Evolutionary conservation across 805 yeast genomes (phyloP).

Genomic region (Kodamaea laetipori): DNA sequence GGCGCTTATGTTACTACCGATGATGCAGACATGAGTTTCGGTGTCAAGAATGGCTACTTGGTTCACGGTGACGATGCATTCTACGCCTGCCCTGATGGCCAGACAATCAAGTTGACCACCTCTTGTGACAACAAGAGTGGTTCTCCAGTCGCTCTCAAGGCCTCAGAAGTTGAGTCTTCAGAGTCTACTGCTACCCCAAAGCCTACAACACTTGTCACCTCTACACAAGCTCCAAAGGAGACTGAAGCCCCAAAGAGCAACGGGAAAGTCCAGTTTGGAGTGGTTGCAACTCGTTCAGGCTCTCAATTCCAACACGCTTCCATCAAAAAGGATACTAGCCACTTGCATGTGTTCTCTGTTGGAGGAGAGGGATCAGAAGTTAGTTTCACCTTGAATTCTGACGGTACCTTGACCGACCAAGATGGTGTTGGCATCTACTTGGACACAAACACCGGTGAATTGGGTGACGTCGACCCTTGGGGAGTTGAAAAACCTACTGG

Average conservation of each 20-base stretch:
- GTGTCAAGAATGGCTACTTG: conserved; percentile 19
- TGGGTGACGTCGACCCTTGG: conserved; percentile 32
- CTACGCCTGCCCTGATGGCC: conserved; percentile 17
- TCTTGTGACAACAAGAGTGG: conserved; percentile 9
- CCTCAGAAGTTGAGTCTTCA: background rate
- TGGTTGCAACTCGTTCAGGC: conserved; percentile 25
- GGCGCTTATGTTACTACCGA: conserved; percentile 10
- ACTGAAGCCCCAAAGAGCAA: background rate
- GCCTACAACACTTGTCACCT: conserved; percentile 3
- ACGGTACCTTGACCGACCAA: conserved; percentile 29
- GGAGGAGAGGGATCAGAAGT: conserved; percentile 30
- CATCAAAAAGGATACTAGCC: conserved; percentile 28
- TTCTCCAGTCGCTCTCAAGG: conserved; percentile 7
- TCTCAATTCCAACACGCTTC: conserved; percentile 23
- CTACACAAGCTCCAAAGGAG: background rate
- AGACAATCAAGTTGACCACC: conserved; percentile 12
- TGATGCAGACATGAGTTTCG: conserved; percentile 13
- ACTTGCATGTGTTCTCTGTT: conserved; percentile 33
- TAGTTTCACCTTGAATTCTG: conserved; percentile 23
- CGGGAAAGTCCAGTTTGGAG: conserved; percentile 16
- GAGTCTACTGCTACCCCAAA: background rate
- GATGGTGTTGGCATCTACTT: conserved; percentile 28
- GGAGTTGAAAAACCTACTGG: conserved; percentile 32
- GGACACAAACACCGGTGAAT: conserved; percentile 29
- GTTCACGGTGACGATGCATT: conserved; percentile 12